A percentile compares a stretch with the other conserved stretches of the same genome.
Conservation (phyloP, 306 rosid species). For the Prunus padus region DNA sequence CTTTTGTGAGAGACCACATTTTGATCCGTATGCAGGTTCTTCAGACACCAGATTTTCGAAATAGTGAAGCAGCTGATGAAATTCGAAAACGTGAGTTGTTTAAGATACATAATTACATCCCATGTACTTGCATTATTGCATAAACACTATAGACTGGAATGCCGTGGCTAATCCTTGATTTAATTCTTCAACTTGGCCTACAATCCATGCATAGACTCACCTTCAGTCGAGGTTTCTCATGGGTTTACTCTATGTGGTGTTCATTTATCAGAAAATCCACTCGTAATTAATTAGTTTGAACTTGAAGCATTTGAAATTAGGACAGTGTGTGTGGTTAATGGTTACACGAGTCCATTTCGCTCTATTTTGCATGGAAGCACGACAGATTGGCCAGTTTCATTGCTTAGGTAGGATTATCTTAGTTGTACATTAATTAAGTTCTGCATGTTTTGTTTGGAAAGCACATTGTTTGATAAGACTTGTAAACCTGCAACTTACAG, state of each 20-base stretch:
- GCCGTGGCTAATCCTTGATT: neutral
- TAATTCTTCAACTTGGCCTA: neutral
- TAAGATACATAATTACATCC: neutral
- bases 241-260: neutral
- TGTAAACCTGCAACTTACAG: constrained; percentile 40
- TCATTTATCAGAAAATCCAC: neutral
- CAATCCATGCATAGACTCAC: neutral
- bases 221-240: neutral
- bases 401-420: neutral
- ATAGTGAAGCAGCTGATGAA: constrained; percentile 60
- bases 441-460: neutral
- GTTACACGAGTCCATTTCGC: neutral
- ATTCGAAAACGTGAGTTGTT: constrained; percentile 58
- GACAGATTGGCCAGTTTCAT: neutral
- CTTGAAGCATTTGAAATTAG: neutral
- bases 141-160: neutral
- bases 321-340: neutral
- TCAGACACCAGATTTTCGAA: constrained; percentile 54
- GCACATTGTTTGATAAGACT: neutral
- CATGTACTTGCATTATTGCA: neutral
- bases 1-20: neutral
- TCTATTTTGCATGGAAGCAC: neutral
- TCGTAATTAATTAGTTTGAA: neutral
- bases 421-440: neutral
- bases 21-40: constrained; percentile 40